Conservation (phyloP, 164 flowering plant genomes). For the Hamamelis virginiana region DNA sequence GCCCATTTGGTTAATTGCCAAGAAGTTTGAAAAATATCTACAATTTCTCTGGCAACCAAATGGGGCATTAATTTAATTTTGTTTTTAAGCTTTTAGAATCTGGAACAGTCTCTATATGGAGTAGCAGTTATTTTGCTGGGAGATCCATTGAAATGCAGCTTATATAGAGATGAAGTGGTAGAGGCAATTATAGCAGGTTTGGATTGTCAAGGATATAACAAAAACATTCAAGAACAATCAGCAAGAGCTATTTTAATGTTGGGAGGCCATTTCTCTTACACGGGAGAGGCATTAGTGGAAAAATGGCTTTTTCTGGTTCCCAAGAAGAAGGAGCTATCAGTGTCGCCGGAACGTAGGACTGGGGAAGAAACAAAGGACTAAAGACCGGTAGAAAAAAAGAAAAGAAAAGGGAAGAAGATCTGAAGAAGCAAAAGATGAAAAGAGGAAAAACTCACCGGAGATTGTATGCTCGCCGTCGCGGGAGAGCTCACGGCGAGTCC, state of each 20-base stretch:
- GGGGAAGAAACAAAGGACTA: no score
- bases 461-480: no score
- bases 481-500: no score
- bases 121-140: conserved; percentile 56
- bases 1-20: background rate
- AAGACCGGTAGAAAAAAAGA: no score
- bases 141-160: conserved; percentile 41
- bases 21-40: background rate
- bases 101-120: conserved; percentile 16
- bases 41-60: background rate
- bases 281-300: conserved; percentile 46
- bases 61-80: background rate
- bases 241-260: conserved; percentile 57
- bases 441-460: no score
- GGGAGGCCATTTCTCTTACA: conserved; percentile 45
- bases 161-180: conserved; percentile 66
- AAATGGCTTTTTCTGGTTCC: conserved; percentile 59
- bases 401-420: no score
- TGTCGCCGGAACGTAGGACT: no score
- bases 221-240: conserved; percentile 46
- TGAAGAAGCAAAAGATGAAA: no score
- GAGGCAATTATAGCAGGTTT: conserved; percentile 48
- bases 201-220: conserved; percentile 28
- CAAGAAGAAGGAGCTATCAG: no score
- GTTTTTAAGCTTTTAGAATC: background rate